Conservation (phyloP, 305 asterid genomes). For the Caryopteris hybrid region DNA sequence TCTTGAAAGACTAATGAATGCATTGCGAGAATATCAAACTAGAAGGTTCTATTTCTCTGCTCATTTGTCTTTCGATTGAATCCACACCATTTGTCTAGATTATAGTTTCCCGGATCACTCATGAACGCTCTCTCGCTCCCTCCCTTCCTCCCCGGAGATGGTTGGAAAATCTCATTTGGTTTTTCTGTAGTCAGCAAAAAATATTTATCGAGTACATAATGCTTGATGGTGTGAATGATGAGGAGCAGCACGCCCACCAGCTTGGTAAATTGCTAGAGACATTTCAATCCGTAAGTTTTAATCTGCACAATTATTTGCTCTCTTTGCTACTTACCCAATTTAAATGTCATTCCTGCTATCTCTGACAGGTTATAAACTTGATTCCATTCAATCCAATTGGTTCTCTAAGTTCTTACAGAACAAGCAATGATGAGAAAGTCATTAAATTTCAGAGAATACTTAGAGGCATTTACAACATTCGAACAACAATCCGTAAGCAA, state of each 20-base stretch:
- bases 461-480: slow-evolving; percentile 69
- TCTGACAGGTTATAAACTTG: slow-evolving; percentile 81
- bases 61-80: background rate
- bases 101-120: no score
- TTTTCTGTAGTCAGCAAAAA: slow-evolving; percentile 74
- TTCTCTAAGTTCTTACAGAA: slow-evolving; percentile 52
- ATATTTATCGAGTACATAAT: slow-evolving; percentile 95
- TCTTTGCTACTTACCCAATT: background rate
- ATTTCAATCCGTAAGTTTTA: slow-evolving; percentile 63
- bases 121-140: no score
- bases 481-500: slow-evolving; percentile 88
- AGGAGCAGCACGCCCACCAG: slow-evolving; percentile 86
- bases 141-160: background rate
- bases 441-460: slow-evolving; percentile 67
- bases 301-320: background rate
- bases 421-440: slow-evolving; percentile 65
- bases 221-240: slow-evolving; percentile 94
- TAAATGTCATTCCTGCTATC: background rate
- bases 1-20: slow-evolving; percentile 74
- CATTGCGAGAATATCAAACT: slow-evolving; percentile 69
- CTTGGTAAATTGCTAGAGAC: slow-evolving; percentile 78
- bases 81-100: no score
- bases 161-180: slow-evolving; percentile 32
- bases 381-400: slow-evolving; percentile 98
- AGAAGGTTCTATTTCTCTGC: slow-evolving; percentile 45